Evolutionary conservation across 768 basidiomycete genomes (phyloP), one percentile per base, ranked within the genome.

Genomic region (Tricholoma hemisulphureum): DNA sequence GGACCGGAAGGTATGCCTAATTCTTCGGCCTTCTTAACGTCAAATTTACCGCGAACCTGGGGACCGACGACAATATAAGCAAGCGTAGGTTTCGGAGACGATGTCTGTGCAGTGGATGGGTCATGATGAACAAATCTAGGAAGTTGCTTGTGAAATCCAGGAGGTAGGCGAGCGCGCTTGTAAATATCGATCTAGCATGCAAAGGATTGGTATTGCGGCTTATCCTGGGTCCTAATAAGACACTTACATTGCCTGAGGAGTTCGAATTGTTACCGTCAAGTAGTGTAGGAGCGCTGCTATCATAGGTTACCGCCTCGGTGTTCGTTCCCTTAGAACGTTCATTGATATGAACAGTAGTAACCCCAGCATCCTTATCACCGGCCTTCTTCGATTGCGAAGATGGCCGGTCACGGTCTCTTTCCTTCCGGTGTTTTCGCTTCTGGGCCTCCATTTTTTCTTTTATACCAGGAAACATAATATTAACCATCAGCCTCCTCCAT

Each of bases 1-100:
- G 80, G 80, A 0, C 91, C 89, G 1, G 67, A 66, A 3, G 82
- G 81, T 2, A 98, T 73, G 5, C 88, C 86, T 2, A 94, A 76
- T 43, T 75, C 81, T 8, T 76, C 65, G 0, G 94, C 91, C 60
- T 83, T 85, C 59, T 74, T 69, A 0, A 71, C 85, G 59, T 94
- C 81, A 66, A 98, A 96, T 69, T 90, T 92, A 8, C 83, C 83
- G 0, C 83, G 81, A 37, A 77, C 70, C 13, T 75, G 77, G 3
- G 83, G 83, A 0, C 83, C 83, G 39, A 83, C 73, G 41, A 84
- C 56, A 14, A 83, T 69, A 63, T 84, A 85, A 3, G 77, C 80
- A 31, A 83, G 59, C 0, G 81, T 76, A 3, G 77, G 71, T 45
- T 41, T 48, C 7, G 41, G 18, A 9, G 72, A 69, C 23, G 59